These are phyloP conservation scores for Trichoderma asperellum DNA, from an alignment of 2,329 filamentous ascomycete species.

Conservation along the genomic window DNA sequence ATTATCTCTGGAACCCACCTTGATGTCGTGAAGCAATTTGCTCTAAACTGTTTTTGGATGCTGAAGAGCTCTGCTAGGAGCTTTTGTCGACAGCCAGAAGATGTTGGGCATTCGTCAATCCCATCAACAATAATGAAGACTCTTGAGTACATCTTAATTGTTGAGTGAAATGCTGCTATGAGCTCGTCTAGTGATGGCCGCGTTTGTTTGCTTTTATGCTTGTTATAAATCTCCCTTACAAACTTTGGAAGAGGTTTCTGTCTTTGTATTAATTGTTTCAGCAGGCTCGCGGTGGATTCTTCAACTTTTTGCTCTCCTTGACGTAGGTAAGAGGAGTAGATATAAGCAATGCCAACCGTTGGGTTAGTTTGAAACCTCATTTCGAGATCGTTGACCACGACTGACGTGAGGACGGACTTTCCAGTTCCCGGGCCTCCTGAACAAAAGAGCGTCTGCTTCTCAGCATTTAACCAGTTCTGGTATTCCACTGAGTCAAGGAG, in stretches of 20 bases:
- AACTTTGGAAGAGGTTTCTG: neutral
- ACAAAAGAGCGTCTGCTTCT: constrained; percentile 47
- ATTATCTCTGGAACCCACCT: constrained; percentile 30
- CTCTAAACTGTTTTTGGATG: neutral
- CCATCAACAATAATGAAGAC: constrained; percentile 8
- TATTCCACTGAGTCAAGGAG: constrained; percentile 47
- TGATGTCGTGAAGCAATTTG: constrained; percentile 19
- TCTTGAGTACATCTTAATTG: neutral
- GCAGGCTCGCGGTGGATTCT: neutral
- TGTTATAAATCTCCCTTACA: neutral
- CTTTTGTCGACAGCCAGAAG: neutral
- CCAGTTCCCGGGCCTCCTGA: constrained; percentile 53
- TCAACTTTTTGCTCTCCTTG: constrained; percentile 36
- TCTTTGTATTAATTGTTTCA: neutral
- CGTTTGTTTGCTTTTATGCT: neutral
- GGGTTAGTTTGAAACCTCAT: constrained; percentile 31
- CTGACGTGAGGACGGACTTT: constrained; percentile 52
- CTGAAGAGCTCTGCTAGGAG: neutral
- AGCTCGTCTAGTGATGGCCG: neutral
- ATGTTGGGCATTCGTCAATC: neutral
- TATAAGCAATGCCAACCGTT: constrained; percentile 46
- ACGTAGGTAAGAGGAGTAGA: constrained; percentile 49
- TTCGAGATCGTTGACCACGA: constrained; percentile 47
- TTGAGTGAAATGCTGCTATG: neutral
- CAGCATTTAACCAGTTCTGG: constrained; percentile 37